Evolutionary conservation across 495 filamentous ascomycete genomes (phyloP), one percentile per base, ranked within the genome.

Genomic region (Podospora pseudocomata): DNA sequence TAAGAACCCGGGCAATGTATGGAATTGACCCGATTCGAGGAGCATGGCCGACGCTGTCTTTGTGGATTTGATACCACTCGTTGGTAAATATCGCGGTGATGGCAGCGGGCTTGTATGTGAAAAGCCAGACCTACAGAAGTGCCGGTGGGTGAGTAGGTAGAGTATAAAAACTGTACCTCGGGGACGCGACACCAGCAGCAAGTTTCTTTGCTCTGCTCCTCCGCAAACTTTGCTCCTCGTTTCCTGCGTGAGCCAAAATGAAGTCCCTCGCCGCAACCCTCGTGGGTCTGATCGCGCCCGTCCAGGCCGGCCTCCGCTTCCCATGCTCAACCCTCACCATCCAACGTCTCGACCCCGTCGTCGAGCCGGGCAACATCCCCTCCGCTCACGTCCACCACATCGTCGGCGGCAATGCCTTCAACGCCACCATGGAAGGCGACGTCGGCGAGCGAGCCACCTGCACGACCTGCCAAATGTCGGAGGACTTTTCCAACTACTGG

Each of bases 361-460:
- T 79, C 61, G 70, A 81, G 73, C 79, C 79, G 7, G 79, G 76
- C 28, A 61, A 67, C 13, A 72, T 68, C 63, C 80, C 81, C 3
- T 78, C 82, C 0, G 72, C 81, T 4, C 82, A 85, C 64, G 73
- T 85, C 53, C 82, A 84, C 67, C 79, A 82, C 54, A 81, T 84
- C 26, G 80, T 82, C 2, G 82, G 82, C 58, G 82, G 82, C 60
- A 82, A 84, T 74, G 79, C 78, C 58, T 84, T 84, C 76, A 81
- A 82, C 65, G 79, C 80, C 28, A 77, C 80, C 32, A 83, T 83
- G 82, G 75, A 80, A 19, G 80, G 79, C n/a, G 82, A 84, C 49
- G 76, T 83, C n/a, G 78, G 79, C 9, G 76, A 75, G 71, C 65
- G 76, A 61, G 80, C 74, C 13, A 80, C 70, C 19, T 75, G 73